Evolutionary conservation across 169 alveolate species (phyloP).

Genomic region (Toxoplasma gondii): DNA sequence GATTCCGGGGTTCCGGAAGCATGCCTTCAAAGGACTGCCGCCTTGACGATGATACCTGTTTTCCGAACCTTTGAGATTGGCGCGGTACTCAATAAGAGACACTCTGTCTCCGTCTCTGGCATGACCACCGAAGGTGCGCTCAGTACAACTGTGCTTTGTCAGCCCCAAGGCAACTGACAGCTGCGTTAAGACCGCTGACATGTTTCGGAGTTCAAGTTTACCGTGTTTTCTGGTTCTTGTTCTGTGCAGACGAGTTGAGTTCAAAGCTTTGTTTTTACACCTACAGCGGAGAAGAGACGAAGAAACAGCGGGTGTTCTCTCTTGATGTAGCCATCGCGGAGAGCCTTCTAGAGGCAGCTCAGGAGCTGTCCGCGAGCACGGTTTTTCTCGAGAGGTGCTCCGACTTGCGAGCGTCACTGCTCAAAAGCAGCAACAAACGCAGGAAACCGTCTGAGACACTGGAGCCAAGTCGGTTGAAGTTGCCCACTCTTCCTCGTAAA

Average conservation of each 20-base stretch:
- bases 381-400: neutral
- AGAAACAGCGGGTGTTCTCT: neutral
- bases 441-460: neutral
- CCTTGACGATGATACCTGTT: neutral
- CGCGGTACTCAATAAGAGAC: neutral
- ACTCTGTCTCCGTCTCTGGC: neutral
- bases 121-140: neutral
- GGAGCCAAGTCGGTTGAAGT: neutral
- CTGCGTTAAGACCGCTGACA: no score
- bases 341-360: neutral
- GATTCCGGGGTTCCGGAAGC: neutral
- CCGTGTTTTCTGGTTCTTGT: neutral
- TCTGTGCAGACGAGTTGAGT: neutral
- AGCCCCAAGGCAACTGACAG: no score
- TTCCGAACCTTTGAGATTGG: neutral
- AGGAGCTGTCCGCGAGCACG: neutral
- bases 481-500: conserved; percentile 16
- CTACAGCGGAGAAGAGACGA: neutral
- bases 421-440: neutral
- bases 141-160: neutral
- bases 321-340: neutral
- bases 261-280: neutral
- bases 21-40: neutral
- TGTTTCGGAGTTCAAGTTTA: no score
- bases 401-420: neutral